phyloP scores from a whole-genome alignment of 768 basidiomycete genomes.

The Termitomyces sp. region DNA sequence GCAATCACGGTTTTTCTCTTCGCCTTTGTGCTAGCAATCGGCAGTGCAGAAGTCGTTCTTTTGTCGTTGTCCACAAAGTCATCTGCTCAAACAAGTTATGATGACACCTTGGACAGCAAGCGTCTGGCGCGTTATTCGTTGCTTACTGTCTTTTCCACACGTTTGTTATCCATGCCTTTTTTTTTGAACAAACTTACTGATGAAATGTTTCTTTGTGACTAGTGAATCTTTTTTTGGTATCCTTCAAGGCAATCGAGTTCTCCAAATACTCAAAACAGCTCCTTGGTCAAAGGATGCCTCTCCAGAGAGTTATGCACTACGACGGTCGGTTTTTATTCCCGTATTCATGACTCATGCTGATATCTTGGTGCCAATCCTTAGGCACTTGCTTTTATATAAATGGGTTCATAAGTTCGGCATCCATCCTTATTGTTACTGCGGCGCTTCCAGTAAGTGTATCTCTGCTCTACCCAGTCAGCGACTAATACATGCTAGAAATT shows the following conservation, averaged over 20 bases:
- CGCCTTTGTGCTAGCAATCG: neutral
- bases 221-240: neutral
- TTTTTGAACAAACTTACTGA: neutral
- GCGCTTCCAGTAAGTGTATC: neutral
- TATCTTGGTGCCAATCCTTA: neutral
- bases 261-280: neutral
- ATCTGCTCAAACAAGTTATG: neutral
- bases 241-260: neutral
- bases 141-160: neutral
- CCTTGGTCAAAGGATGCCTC: neutral
- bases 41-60: neutral
- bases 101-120: no score
- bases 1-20: neutral
- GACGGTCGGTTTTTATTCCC: neutral
- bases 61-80: neutral
- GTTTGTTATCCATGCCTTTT: neutral
- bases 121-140: neutral
- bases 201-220: neutral
- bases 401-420: neutral
- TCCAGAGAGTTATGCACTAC: neutral
- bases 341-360: no score
- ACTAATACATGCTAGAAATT: neutral
- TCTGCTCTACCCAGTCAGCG: neutral
- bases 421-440: neutral
- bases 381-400: neutral